Evolutionary conservation across 257 asterid species (phyloP).

Genomic region (Nicotiana tabacum): DNA sequence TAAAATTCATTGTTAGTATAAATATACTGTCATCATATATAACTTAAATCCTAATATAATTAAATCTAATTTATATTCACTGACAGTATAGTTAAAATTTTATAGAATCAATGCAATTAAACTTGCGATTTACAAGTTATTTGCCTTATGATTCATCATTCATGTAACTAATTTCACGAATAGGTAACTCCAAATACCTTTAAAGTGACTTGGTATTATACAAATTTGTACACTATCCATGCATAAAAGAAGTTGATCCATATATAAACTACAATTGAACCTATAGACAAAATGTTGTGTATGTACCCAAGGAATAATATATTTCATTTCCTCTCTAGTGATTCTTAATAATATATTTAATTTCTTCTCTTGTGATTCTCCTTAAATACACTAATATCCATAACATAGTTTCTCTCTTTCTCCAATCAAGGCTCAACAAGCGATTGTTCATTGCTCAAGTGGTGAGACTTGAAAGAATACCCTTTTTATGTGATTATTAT

Average conservation of each 20-base stretch:
- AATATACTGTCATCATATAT: no score
- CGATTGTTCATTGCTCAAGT: conserved; percentile 21
- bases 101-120: background rate
- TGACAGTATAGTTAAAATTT: no score
- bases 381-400: conserved; percentile 42
- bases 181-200: background rate
- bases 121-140: background rate
- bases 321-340: conserved; percentile 2
- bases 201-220: background rate
- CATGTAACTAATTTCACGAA: background rate
- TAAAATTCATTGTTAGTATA: no score
- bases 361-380: conserved; percentile 20
- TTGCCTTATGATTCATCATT: background rate
- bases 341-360: conserved; percentile 13
- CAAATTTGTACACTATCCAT: background rate
- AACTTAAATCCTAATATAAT: background rate
- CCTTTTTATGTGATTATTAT: background rate
- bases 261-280: conserved; percentile 9
- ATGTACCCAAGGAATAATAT: conserved; percentile 13
- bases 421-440: background rate
- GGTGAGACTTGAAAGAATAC: conserved; percentile 22
- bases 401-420: conserved; percentile 36
- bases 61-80: background rate
- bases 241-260: background rate
- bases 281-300: conserved; percentile 25